A percentile compares a stretch with the other conserved stretches of the same genome.
Conservation (phyloP, 164 flowering plant species). For the Amborella trichopoda region DNA sequence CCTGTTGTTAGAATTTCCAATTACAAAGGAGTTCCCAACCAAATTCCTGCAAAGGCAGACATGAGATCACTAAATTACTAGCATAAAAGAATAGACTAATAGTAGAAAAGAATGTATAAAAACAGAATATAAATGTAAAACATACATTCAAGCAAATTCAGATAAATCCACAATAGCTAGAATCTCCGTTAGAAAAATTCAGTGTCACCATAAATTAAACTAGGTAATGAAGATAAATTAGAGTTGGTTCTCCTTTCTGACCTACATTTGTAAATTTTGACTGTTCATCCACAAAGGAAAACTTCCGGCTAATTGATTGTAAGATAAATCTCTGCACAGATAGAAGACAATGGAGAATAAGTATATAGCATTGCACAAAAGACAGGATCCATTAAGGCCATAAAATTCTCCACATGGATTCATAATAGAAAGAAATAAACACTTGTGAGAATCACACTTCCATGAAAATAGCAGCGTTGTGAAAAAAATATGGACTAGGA, state of each 20-base stretch:
- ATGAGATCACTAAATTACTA: too few relatives aligned
- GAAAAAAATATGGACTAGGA: too few relatives aligned
- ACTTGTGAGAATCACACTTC: too few relatives aligned
- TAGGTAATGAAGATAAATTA: background rate
- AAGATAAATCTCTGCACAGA: slow-evolving; percentile 67
- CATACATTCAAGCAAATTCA: background rate
- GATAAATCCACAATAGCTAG: background rate
- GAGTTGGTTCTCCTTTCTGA: background rate
- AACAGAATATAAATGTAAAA: background rate
- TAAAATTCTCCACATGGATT: too few relatives aligned
- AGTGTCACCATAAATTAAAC: background rate
- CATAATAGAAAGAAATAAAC: too few relatives aligned
- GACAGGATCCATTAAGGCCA: too few relatives aligned
- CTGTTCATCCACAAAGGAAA: slow-evolving; percentile 54
- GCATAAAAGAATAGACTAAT: too few relatives aligned
- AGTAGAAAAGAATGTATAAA: background rate
- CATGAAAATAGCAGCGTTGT: too few relatives aligned
- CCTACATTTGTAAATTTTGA: slow-evolving; percentile 45
- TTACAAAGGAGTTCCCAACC: slow-evolving; percentile 58
- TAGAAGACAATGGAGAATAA: background rate
- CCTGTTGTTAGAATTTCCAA: slow-evolving; percentile 37
- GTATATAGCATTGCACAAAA: too few relatives aligned
- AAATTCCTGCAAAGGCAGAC: slow-evolving; percentile 36
- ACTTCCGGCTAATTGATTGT: slow-evolving; percentile 54
- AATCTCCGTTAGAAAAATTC: background rate